A percentile compares a stretch with the other conserved stretches of the same genome.
Evolutionary conservation across 1,284 basidiomycete genomes (phyloP).

Genomic region (Cryptococcus sp.): DNA sequence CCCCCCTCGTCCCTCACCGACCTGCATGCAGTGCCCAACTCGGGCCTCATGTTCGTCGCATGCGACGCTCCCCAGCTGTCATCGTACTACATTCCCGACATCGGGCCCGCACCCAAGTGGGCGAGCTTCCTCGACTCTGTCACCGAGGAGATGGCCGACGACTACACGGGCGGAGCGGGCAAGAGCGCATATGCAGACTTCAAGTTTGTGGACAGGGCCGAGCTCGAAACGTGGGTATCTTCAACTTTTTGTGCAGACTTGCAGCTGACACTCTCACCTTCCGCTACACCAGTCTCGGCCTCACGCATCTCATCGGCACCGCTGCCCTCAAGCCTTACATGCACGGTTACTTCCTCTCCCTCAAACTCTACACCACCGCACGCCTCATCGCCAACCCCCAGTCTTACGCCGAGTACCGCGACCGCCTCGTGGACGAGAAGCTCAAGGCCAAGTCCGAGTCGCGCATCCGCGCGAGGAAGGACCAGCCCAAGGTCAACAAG

Average conservation of each 20-base stretch:
- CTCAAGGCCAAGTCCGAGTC: conserved; percentile 91
- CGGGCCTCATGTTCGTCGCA: conserved; percentile 79
- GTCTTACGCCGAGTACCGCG: conserved; percentile 89
- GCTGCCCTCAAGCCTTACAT: conserved; percentile 96
- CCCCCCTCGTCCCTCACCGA: conserved; percentile 85
- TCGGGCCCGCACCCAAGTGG: conserved; percentile 96
- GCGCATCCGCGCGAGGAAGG: conserved; percentile 78
- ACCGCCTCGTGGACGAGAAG: conserved; percentile 79
- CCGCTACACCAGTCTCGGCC: conserved; percentile 57
- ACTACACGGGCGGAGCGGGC: conserved; percentile 53
- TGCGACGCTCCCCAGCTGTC: conserved; percentile 92
- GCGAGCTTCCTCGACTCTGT: conserved; percentile 96
- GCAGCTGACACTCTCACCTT: not conserved
- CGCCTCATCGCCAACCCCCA: conserved; percentile 94
- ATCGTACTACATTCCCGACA: conserved; percentile 88
- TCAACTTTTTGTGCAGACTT: not conserved
- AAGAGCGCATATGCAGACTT: conserved; percentile 81
- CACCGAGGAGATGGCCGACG: conserved; percentile 95
- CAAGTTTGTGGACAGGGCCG: conserved; percentile 90
- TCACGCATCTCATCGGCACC: conserved; percentile 91
- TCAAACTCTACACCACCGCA: conserved; percentile 93
- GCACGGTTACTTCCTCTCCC: conserved; percentile 97
- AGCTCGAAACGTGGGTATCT: conserved; percentile 69
- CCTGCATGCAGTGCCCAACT: conserved; percentile 78
- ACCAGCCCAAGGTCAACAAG: conserved; percentile 78